phyloP scores from a whole-genome alignment of 2,329 filamentous ascomycete genomes.

The Sporothrix dimorphospora region DNA sequence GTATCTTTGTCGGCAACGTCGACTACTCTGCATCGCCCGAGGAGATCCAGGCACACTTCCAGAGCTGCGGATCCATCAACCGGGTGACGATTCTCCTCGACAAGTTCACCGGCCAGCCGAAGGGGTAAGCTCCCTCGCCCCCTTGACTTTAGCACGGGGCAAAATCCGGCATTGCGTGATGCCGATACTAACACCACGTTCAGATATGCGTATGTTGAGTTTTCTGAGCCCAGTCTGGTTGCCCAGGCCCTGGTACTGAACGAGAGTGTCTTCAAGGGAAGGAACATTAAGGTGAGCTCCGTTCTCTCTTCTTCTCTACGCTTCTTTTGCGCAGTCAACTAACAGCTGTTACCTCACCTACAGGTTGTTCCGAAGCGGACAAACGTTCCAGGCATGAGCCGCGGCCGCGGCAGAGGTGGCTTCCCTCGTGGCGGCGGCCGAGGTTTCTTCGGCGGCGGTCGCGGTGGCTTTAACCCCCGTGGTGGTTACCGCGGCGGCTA shows the following conservation, averaged over 20 bases:
- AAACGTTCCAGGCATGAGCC: conserved; percentile 91
- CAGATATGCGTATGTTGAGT: conserved; percentile 99
- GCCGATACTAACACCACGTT: conserved; percentile 21
- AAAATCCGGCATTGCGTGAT: too few species aligned
- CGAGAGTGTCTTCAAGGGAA: conserved; percentile 91
- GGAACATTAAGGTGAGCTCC: conserved; percentile 73
- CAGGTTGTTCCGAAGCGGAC: conserved; percentile 86
- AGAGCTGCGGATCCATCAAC: conserved; percentile 96
- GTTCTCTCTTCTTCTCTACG: not conserved
- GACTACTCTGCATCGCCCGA: conserved; percentile 97
- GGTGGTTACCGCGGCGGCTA: conserved; percentile 65
- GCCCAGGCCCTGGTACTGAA: conserved; percentile 93
- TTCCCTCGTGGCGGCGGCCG: conserved; percentile 52
- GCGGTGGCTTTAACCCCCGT: conserved; percentile 57
- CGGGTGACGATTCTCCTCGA: conserved; percentile 95
- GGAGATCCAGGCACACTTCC: conserved; percentile 98
- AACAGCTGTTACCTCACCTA: not conserved
- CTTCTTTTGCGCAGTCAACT: not conserved
- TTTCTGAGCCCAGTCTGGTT: conserved; percentile 89
- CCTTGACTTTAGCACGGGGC: not conserved
- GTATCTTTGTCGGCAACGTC: conserved; percentile 98
- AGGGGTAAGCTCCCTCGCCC: conserved; percentile 69
- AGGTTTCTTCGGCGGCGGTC: conserved; percentile 53
- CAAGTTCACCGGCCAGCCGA: conserved; percentile 99
- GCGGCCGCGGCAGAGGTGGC: conserved; percentile 65